Evolutionary conservation across 164 flowering plant genomes (phyloP).

Genomic region (Vitis labrusca): DNA sequence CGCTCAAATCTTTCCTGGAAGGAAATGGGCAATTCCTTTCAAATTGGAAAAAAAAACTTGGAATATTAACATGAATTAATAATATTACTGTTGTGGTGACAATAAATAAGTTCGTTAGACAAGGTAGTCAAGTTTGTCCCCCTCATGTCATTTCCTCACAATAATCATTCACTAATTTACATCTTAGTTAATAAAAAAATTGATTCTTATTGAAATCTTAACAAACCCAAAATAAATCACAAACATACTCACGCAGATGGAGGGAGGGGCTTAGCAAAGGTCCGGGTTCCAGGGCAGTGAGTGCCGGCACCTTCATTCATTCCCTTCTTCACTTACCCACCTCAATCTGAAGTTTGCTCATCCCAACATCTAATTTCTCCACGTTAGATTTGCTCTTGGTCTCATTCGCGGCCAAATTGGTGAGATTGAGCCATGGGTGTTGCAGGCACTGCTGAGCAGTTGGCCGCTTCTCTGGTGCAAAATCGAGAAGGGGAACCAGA

Average conservation of each 20-base stretch:
- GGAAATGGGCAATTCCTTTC: too few species aligned
- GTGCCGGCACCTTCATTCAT: slow-evolving; percentile 10
- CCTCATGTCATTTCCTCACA: slow-evolving; percentile 17
- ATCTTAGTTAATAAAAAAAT: slow-evolving; percentile 21
- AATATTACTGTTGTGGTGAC: too few species aligned
- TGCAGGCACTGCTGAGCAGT: slow-evolving; percentile 84
- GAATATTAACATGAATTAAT: too few species aligned
- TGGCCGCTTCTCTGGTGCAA: slow-evolving; percentile 92
- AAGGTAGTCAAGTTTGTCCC: slow-evolving; percentile 8
- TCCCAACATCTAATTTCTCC: slow-evolving; percentile 42
- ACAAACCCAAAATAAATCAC: slow-evolving; percentile 18
- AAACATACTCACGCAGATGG: slow-evolving; percentile 23
- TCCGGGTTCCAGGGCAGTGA: too few species aligned
- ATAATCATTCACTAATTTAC: slow-evolving; percentile 23
- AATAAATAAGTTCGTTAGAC: too few species aligned
- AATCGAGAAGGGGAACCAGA: slow-evolving; percentile 75
- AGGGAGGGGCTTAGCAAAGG: slow-evolving; percentile 16
- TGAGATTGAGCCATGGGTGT: slow-evolving; percentile 72
- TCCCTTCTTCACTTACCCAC: slow-evolving; percentile 40
- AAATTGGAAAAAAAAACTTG: too few species aligned
- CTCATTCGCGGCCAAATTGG: slow-evolving; percentile 20
- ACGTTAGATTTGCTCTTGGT: slow-evolving; percentile 27
- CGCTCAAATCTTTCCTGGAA: too few species aligned
- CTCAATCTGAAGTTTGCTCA: slow-evolving; percentile 59
- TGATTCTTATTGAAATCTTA: slow-evolving; percentile 4